These are phyloP conservation scores for Tetracladium setigerum DNA, from an alignment of 495 filamentous ascomycete genomes.

Conservation along the genomic window DNA sequence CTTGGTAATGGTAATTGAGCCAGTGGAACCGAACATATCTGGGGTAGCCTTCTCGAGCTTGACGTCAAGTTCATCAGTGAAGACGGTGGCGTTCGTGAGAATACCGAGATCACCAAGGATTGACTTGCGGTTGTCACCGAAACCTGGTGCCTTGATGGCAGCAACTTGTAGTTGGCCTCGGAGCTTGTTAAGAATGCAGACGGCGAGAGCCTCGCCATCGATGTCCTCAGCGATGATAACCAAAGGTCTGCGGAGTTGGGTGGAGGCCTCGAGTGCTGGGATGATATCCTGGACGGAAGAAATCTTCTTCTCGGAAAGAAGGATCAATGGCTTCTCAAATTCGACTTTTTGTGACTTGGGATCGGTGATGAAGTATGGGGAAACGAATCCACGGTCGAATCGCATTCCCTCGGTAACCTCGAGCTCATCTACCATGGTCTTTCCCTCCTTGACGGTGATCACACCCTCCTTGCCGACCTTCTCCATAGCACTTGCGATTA, in stretches of 20 bases:
- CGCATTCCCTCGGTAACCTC: slow-evolving; percentile 99
- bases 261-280: slow-evolving; percentile 92
- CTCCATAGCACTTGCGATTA: slow-evolving; percentile 98
- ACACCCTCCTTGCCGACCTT: slow-evolving; percentile 99
- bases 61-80: slow-evolving; percentile 95
- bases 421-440: slow-evolving; percentile 95
- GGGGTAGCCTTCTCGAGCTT: slow-evolving; percentile 96
- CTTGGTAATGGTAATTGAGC: slow-evolving; percentile 99
- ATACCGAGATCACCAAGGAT: slow-evolving; percentile 94
- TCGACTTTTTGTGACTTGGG: slow-evolving; percentile 97
- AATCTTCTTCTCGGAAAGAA: slow-evolving; percentile 99
- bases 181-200: slow-evolving; percentile 99
- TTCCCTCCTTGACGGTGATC: slow-evolving; percentile 98
- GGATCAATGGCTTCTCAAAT: slow-evolving; percentile 98
- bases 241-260: slow-evolving; percentile 87
- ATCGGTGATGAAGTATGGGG: slow-evolving; percentile 99
- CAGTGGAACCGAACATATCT: slow-evolving; percentile 94
- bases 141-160: slow-evolving; percentile 97
- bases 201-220: slow-evolving; percentile 94
- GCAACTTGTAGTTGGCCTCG: slow-evolving; percentile 98
- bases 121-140: slow-evolving; percentile 99
- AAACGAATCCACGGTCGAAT: slow-evolving; percentile 97
- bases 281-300: slow-evolving; percentile 97
- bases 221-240: slow-evolving; percentile 99
- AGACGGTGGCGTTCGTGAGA: slow-evolving; percentile 94